Conservation (phyloP, 257 asterid species). For the Lantana camara region DNA sequence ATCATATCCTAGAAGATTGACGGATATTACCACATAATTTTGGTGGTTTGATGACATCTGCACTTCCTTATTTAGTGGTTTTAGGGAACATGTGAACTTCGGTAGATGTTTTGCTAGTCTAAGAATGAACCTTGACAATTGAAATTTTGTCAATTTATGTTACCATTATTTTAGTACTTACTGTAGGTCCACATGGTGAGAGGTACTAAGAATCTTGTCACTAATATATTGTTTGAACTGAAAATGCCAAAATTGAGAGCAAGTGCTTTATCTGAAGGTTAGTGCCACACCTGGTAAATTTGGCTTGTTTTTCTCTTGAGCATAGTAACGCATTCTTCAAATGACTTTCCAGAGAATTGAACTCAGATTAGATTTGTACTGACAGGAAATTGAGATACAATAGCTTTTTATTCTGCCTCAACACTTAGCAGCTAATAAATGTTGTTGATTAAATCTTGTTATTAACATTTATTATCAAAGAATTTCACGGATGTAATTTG, state of each 20-base stretch:
- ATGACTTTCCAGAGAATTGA: neutral
- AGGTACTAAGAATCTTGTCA: slow-evolving; percentile 4
- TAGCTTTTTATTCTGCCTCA: neutral
- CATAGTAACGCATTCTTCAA: neutral
- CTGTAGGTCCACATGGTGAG: slow-evolving; percentile 22
- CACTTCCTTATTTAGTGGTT: slow-evolving; percentile 2
- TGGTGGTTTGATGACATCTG: slow-evolving; percentile 6
- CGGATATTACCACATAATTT: neutral
- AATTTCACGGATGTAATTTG: neutral
- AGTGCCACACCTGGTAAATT: neutral
- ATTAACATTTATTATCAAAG: neutral
- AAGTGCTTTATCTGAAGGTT: neutral
- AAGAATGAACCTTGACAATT: neutral
- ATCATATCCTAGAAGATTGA: neutral
- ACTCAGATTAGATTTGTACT: neutral
- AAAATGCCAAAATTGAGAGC: neutral
- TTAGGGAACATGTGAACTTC: slow-evolving; percentile 26
- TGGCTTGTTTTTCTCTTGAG: neutral
- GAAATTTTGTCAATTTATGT: neutral
- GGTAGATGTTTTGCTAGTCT: slow-evolving; percentile 1
- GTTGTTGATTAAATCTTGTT: no score
- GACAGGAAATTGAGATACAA: neutral
- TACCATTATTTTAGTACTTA: slow-evolving; percentile 7
- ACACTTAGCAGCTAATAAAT: no score
- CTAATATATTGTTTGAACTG: neutral